A percentile compares a stretch with the other conserved stretches of the same genome.
Evolutionary conservation across 805 yeast genomes (phyloP).

Genomic region (Metschnikowia lachancei): DNA sequence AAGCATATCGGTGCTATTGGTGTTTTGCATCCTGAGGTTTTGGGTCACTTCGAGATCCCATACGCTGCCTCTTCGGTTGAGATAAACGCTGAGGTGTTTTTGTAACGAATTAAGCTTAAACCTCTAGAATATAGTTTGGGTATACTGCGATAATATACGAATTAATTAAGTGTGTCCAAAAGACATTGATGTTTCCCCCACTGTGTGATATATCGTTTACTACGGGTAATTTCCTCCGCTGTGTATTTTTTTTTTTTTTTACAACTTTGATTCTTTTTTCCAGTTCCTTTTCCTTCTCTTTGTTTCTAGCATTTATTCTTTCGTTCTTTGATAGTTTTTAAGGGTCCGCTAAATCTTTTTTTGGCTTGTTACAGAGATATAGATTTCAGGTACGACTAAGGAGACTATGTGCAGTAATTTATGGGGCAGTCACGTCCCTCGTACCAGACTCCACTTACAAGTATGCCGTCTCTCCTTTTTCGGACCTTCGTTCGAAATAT

Average conservation of each 20-base stretch:
- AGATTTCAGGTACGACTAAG: slow-evolving; percentile 3
- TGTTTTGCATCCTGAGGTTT: slow-evolving; percentile 92
- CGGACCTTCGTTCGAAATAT: not conserved
- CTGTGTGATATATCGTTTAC: not conserved
- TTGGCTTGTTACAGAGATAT: not conserved
- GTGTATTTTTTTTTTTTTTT: not conserved
- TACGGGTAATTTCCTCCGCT: too few relatives aligned
- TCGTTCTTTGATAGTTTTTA: too few relatives aligned
- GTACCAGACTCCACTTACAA: slow-evolving; percentile 5
- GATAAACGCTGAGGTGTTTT: slow-evolving; percentile 82
- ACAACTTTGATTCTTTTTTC: not conserved
- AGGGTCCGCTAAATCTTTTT: not conserved
- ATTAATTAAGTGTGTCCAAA: not conserved
- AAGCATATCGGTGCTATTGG: slow-evolving; percentile 80
- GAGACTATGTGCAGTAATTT: slow-evolving; percentile 10
- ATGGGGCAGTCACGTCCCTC: slow-evolving; percentile 17
- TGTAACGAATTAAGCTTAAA: slow-evolving; percentile 37
- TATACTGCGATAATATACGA: not conserved
- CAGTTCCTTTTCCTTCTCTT: not conserved
- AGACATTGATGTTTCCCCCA: not conserved
- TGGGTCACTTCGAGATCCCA: slow-evolving; percentile 82
- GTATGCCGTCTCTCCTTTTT: slow-evolving; percentile 8
- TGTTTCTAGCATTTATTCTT: not conserved
- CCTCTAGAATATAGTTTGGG: not conserved
- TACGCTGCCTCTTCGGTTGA: slow-evolving; percentile 91